Base-by-base conservation (phyloP, 352 stramenopile species). In the Phytophthora hybrid region DNA sequence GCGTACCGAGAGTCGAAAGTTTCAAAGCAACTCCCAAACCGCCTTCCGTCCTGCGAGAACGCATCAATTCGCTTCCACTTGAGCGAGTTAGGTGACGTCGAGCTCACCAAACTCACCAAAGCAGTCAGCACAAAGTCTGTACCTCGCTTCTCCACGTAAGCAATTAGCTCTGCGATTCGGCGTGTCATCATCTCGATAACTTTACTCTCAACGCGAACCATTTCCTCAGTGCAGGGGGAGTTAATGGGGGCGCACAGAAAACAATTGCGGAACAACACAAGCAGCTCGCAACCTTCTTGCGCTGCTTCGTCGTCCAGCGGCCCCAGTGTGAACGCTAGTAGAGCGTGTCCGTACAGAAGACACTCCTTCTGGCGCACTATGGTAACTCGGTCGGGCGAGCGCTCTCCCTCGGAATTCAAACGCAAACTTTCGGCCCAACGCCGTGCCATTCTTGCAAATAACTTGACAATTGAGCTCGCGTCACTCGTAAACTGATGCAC, bases 251-350 rank as follows among this genome's bases (percentile, higher is more conserved):
- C 59, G 52, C 73, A 80, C 14, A 72, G n/a, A n/a, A 69, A 74
- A 3, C 75, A 73, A 10, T 79, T 85, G 26, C 77, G 73, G 57
- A 87, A 92, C 0, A 82, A 46, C 18, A 92, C 72, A 1, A 88
- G 31, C 37, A 89, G 55, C 46, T 90, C 80, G 23, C 77, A 85
- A 6, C 87, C 23, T 52, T 83, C 75, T 14, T 70, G 32, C 6
- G 66, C 53, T 8, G 66, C 62, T 13, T 53, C 37, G 10, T 66
- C 32, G 0, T 53, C 71, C 73, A 26, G 74, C 26, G 54, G 71
- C 14, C 41, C 63, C 6, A 77, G 41, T 26, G 18, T 72, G 44
- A 81, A 85, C 2, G 76, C 41, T 1, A 82, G 53, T 7, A 93
- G 58, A 4, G 79, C 81, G 34, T 73, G 87, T 3, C 74, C 80